Conservation (phyloP, 2,329 filamentous ascomycete genomes). For the Colletotrichum lentis region DNA sequence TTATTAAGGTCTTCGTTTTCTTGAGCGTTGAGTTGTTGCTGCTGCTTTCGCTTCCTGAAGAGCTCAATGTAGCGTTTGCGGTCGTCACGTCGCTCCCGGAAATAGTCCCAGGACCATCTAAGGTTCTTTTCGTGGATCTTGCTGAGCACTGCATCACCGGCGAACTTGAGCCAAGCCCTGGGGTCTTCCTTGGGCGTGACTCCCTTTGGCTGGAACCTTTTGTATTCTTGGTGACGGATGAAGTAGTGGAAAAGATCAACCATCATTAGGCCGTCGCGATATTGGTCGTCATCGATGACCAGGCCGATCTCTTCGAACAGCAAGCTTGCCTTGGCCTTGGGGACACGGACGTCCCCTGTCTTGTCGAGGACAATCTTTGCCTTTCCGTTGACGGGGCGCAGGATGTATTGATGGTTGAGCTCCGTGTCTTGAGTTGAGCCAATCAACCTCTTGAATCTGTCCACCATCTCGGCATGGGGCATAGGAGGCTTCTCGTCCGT, state of each 20-base stretch:
- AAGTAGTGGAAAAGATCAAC: conserved; percentile 99
- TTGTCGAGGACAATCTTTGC: conserved; percentile 97
- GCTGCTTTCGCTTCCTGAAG: conserved; percentile 92
- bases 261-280: conserved; percentile 96
- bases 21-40: conserved; percentile 72
- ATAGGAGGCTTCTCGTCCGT: conserved; percentile 67
- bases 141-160: conserved; percentile 83
- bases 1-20: conserved; percentile 77
- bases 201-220: conserved; percentile 85
- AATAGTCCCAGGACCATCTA: conserved; percentile 95
- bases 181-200: conserved; percentile 87
- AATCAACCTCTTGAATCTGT: conserved; percentile 81
- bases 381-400: conserved; percentile 94
- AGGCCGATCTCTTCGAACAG: conserved; percentile 98
- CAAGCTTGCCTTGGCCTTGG: conserved; percentile 89
- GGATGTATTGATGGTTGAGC: conserved; percentile 83
- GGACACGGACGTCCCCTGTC: conserved; percentile 77
- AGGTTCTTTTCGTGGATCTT: conserved; percentile 96
- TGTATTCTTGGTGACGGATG: conserved; percentile 96
- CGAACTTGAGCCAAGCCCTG: conserved; percentile 90
- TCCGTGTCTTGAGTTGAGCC: conserved; percentile 69
- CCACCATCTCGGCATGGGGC: conserved; percentile 78
- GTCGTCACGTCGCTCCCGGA: conserved; percentile 90
- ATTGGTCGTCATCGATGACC: conserved; percentile 97
- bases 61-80: conserved; percentile 87